Evolutionary conservation across 805 yeast species (phyloP).

Genomic region (Saturnispora galanensis): DNA sequence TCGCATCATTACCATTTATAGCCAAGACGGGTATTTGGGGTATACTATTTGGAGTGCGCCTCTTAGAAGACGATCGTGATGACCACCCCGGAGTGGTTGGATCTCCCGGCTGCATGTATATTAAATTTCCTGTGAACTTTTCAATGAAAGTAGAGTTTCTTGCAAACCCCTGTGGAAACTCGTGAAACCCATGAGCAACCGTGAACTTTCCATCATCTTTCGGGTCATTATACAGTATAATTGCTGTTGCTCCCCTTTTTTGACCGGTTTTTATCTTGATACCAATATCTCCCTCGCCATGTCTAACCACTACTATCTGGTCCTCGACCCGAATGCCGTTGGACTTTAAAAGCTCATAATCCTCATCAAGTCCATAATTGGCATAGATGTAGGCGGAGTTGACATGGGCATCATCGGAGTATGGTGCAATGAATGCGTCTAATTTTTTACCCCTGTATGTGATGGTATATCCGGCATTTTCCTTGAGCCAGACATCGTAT

Average conservation of each 20-base stretch:
- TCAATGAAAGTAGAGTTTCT: slow-evolving; percentile 52
- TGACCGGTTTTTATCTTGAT: slow-evolving; percentile 55
- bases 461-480: not conserved
- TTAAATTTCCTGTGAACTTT: slow-evolving; percentile 49
- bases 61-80: slow-evolving; percentile 34
- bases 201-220: slow-evolving; percentile 52
- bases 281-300: slow-evolving; percentile 42
- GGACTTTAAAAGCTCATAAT: slow-evolving; percentile 35
- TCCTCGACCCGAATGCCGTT: slow-evolving; percentile 36
- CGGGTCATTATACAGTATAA: slow-evolving; percentile 47
- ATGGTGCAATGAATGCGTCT: slow-evolving; percentile 36
- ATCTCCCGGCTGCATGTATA: slow-evolving; percentile 60
- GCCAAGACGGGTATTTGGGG: slow-evolving; percentile 50
- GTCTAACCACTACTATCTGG: slow-evolving; percentile 52
- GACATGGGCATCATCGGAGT: slow-evolving; percentile 55
- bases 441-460: slow-evolving; percentile 32
- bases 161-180: slow-evolving; percentile 59
- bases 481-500: slow-evolving; percentile 42
- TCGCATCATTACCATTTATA: slow-evolving; percentile 33
- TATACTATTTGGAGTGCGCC: slow-evolving; percentile 31
- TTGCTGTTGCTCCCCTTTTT: slow-evolving; percentile 51
- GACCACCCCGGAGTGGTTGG: slow-evolving; percentile 72
- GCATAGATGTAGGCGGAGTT: slow-evolving; percentile 46
- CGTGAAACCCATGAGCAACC: slow-evolving; percentile 41
- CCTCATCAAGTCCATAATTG: slow-evolving; percentile 50